Evolutionary conservation across 73 alveolate genomes (phyloP).

Genomic region (Paramecium tetraurelia): DNA sequence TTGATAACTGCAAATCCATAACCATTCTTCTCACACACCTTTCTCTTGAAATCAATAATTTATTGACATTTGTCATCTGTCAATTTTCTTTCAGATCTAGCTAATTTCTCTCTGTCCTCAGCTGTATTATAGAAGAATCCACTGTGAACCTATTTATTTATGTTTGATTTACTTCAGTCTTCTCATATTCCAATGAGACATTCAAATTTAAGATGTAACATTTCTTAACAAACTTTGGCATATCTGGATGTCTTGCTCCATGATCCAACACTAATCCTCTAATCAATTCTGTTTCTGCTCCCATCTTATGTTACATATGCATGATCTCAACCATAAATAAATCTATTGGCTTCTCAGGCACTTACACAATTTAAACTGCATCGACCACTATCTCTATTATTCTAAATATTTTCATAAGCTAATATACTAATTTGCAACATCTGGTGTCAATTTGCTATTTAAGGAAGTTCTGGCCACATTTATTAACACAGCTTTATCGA

Average conservation of each 20-base stretch:
- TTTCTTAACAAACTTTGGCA: constrained; percentile 85
- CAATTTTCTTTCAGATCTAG: constrained; percentile 95
- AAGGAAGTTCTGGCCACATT: constrained; percentile 92
- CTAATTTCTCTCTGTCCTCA: constrained; percentile 99
- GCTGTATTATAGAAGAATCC: constrained; percentile 99
- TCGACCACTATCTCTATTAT: constrained; percentile 32
- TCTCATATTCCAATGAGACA: constrained; percentile 99
- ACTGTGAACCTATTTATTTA: constrained; percentile 72
- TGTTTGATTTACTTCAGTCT: constrained; percentile 86
- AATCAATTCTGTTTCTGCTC: constrained; percentile 96
- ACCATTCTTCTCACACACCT: constrained; percentile 94
- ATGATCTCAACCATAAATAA: constrained; percentile 98
- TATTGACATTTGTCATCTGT: constrained; percentile 97
- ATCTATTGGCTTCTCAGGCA: constrained; percentile 81
- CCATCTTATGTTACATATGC: constrained; percentile 99
- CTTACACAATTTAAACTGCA: constrained; percentile 89
- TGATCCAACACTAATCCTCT: constrained; percentile 99
- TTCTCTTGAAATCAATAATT: constrained; percentile 95
- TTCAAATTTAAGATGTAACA: constrained; percentile 97
- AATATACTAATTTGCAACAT: constrained; percentile 68
- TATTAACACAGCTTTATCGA: constrained; percentile 87
- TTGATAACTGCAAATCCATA: constrained; percentile 96
- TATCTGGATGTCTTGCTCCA: constrained; percentile 99
- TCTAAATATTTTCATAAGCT: neutral
- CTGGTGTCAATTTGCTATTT: constrained; percentile 86